A percentile compares a stretch with the other conserved stretches of the same genome.
phyloP scores from a whole-genome alignment of 768 basidiomycete genomes.

The Trametopsis cervina region DNA sequence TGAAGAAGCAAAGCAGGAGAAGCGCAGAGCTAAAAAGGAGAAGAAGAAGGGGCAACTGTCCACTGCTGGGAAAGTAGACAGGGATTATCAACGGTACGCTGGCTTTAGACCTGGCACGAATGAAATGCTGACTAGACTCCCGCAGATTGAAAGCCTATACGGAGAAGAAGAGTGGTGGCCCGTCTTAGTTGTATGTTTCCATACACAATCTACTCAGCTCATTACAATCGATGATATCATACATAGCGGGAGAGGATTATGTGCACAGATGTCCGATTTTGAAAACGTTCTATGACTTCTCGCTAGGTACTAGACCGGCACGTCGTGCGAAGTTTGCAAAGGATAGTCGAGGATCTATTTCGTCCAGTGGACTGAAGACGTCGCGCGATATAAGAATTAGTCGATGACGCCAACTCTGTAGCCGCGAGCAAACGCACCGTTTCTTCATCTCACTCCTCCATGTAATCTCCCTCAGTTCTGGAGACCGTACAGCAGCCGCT shows the following conservation, averaged over 20 bases:
- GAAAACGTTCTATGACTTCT: constrained; percentile 8
- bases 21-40: constrained; percentile 69
- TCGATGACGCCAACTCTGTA: too few relatives aligned
- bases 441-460: constrained; percentile 89
- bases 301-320: constrained; percentile 15
- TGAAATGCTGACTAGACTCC: too few relatives aligned
- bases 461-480: constrained; percentile 70
- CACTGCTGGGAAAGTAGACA: constrained; percentile 41
- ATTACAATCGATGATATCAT: too few relatives aligned
- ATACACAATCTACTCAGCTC: too few relatives aligned
- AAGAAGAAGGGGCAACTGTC: constrained; percentile 41
- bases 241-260: too few relatives aligned
- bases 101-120: background rate
- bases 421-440: constrained; percentile 50
- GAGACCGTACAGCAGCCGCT: constrained; percentile 65
- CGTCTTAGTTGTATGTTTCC: too few relatives aligned
- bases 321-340: constrained; percentile 20
- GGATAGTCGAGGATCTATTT: constrained; percentile 19
- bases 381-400: too few relatives aligned
- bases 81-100: constrained; percentile 53
- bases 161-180: constrained; percentile 22
- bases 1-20: constrained; percentile 55
- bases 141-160: constrained; percentile 25
- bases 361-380: constrained; percentile 15
- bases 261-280: too few relatives aligned